Base-by-base conservation (phyloP, 2,329 filamentous ascomycete species). In the Sporothrix sp. region DNA sequence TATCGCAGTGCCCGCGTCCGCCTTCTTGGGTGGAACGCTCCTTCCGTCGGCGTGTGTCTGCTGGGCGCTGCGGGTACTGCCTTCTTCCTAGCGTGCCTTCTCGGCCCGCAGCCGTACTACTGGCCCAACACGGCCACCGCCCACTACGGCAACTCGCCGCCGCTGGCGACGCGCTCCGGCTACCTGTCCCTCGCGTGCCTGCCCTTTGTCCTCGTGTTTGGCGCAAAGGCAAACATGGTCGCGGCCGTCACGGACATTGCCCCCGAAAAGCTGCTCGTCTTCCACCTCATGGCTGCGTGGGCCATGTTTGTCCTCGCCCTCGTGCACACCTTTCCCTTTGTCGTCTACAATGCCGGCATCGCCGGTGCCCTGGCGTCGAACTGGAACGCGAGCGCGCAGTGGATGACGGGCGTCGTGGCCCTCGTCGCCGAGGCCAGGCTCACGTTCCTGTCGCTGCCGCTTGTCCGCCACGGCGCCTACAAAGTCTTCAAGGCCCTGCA, bases 401-500 rank as follows among this genome's bases (percentile, higher is more conserved):
- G 78, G 60, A 73, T 74, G 69, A 79, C 76, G 0, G 78, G 78
- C 1, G 70, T 79, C 2, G 68, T 74, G 11, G 71, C 76, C 0
- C 56, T 81, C 2, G 53, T 79, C 3, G 65, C 71, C 3, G 76
- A 81, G 57, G 67, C 73, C 2, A 78, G 71, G 62, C 63, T 81
- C 25, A 80, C 76, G 2, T 66, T 79, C 48, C 69, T 74, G 58
- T 80, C 76, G 0, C 60, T 76, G 27, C 67, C 69, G 71, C 77
- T 58, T 55, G 65, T 54, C 18, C 13, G 76, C 4, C 72, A 74
- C 48, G 67, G 71, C 1, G 73, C 65, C 56, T 81, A 82, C 59
- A 78, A 82, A 55, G 75, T 78, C 58, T 82, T 82, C 71, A 81
- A 81, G 56, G 68, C 67, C 3, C 71, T 73, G 0, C 78, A 82